Evolutionary conservation across 352 stramenopile genomes (phyloP).

Genomic region (Globisporangium mamillatum): DNA sequence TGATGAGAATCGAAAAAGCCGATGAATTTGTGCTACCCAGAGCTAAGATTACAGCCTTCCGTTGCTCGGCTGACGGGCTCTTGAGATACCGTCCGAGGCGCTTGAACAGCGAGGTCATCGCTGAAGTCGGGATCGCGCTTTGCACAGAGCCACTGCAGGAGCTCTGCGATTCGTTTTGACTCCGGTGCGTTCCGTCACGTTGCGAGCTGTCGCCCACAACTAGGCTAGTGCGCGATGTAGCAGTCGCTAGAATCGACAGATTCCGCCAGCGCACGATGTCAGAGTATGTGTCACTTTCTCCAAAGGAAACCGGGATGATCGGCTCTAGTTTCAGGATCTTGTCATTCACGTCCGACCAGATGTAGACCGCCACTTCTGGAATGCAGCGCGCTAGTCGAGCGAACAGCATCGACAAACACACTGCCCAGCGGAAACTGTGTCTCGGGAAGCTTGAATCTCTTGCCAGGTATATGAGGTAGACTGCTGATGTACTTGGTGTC

Average conservation of each 20-base stretch:
- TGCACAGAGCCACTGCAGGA: slow-evolving; percentile 22
- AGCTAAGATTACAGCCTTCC: slow-evolving; percentile 48
- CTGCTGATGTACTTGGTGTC: background rate
- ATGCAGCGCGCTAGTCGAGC: slow-evolving; percentile 30
- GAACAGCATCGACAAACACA: slow-evolving; percentile 45
- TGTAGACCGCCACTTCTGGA: slow-evolving; percentile 57
- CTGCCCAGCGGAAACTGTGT: slow-evolving; percentile 57
- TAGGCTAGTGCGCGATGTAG: slow-evolving; percentile 42
- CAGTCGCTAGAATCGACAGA: slow-evolving; percentile 50
- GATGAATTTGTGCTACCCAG: slow-evolving; percentile 40
- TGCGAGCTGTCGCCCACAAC: slow-evolving; percentile 12
- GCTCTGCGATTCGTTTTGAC: slow-evolving; percentile 1
- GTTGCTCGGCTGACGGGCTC: slow-evolving; percentile 51
- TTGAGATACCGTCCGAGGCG: slow-evolving; percentile 55
- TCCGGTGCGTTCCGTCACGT: background rate
- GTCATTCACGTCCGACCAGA: slow-evolving; percentile 63
- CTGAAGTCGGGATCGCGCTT: slow-evolving; percentile 34
- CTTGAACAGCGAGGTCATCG: slow-evolving; percentile 45
- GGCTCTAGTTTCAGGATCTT: slow-evolving; percentile 65
- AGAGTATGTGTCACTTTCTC: slow-evolving; percentile 2
- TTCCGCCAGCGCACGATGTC: slow-evolving; percentile 67
- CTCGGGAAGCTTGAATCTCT: slow-evolving; percentile 13
- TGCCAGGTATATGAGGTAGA: slow-evolving; percentile 11
- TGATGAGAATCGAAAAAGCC: slow-evolving; percentile 37
- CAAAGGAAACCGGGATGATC: slow-evolving; percentile 28